Evolutionary conservation across 345 rosid genomes (phyloP).

Genomic region (Eucalyptus erythrocorys): DNA sequence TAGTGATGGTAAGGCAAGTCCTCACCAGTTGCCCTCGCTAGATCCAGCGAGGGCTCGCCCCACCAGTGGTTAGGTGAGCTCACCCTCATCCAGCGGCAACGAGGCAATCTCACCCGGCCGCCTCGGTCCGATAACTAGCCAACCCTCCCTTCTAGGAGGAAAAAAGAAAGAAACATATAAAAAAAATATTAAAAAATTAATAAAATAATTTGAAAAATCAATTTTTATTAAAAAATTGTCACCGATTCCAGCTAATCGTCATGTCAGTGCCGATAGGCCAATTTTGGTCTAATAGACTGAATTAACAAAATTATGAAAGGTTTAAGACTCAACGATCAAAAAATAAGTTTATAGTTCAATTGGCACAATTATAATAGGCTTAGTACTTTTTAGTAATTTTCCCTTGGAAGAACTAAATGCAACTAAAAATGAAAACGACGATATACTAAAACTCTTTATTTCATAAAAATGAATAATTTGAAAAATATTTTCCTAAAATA

Average conservation of each 20-base stretch:
- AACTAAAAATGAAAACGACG: background rate
- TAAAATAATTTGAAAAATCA: no score
- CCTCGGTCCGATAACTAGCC: fast-evolving
- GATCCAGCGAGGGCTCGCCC: fast-evolving
- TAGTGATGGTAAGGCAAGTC: fast-evolving
- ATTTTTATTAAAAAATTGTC: no score
- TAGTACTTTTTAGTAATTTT: no score
- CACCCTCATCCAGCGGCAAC: fast-evolving
- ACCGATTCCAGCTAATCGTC: fast-evolving
- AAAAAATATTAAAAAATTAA: no score
- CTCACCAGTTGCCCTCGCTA: no score
- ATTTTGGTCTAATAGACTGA: fast-evolving
- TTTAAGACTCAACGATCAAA: fast-evolving
- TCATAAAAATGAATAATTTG: background rate
- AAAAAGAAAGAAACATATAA: no score
- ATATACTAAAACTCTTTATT: background rate
- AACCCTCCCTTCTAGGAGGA: no score
- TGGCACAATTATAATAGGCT: fast-evolving
- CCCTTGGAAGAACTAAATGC: background rate
- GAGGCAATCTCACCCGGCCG: fast-evolving
- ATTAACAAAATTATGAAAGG: fast-evolving
- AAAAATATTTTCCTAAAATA: no score
- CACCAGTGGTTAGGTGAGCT: fast-evolving
- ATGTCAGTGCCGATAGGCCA: fast-evolving
- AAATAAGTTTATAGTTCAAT: fast-evolving